Percentiles rank a stretch among this genome's conserved stretches.
phyloP scores from a whole-genome alignment of 768 basidiomycete genomes.

The Coprinopsis marcescibilis region DNA sequence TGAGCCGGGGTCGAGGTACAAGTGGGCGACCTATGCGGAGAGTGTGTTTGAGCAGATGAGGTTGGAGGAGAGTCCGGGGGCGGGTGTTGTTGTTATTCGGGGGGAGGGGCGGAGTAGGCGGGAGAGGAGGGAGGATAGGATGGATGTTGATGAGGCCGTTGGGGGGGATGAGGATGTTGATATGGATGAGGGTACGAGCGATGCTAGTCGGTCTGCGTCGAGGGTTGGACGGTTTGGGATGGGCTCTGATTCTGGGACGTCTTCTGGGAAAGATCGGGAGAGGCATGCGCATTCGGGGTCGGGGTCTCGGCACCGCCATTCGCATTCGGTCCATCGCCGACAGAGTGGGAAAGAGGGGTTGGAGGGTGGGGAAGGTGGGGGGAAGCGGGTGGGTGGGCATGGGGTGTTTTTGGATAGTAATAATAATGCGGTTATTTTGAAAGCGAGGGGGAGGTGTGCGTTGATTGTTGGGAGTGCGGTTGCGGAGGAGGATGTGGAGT shows the following conservation, averaged over 20 bases:
- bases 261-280: too few relatives aligned
- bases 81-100: conserved; percentile 42
- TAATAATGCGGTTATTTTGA: conserved; percentile 24
- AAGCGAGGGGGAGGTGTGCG: conserved; percentile 48
- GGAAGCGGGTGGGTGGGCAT: too few relatives aligned
- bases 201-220: background rate
- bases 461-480: conserved; percentile 50
- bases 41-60: conserved; percentile 58
- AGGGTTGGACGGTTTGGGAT: too few relatives aligned
- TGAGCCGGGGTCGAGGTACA: conserved; percentile 36
- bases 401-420: conserved; percentile 1
- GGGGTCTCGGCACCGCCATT: too few relatives aligned
- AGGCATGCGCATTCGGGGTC: too few relatives aligned
- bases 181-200: background rate
- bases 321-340: background rate
- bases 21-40: conserved; percentile 60
- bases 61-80: conserved; percentile 51
- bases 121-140: background rate
- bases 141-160: conserved; percentile 1
- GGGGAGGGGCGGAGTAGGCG: conserved; percentile 23
- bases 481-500: conserved; percentile 47
- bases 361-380: too few relatives aligned
- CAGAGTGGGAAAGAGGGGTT: too few relatives aligned
- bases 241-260: too few relatives aligned
- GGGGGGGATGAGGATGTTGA: background rate